Evolutionary conservation across 164 flowering plant genomes (phyloP), one percentile per base, ranked within the genome.

Genomic region (Houttuynia cordata): DNA sequence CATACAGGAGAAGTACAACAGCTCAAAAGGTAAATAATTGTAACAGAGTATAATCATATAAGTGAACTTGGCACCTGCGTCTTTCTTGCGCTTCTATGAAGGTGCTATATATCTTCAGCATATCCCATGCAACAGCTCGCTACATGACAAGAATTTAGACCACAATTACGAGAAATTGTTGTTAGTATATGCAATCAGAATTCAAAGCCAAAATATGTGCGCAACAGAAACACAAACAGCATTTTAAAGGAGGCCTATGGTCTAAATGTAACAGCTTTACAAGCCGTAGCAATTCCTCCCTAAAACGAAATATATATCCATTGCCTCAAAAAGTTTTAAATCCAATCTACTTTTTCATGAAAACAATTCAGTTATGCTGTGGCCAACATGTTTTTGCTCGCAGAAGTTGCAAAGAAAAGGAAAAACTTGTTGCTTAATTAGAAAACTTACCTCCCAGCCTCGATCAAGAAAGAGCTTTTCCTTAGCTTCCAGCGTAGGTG

Each of bases 111-210:
- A 90, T 79, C 75, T 62, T 83, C 71, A 83, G 80, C 99, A 93
- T 90, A 70, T 93, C 97, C 96, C 97, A 90, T 18, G 97, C 97
- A 79, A 81, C 79, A 67, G 99, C 92, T 62, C 62, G 81, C 99
- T 93, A 79, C 71, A 71, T 80, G n/a, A 62, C 60, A 64, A 62
- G 21, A 47, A 15, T 30, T 20, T 0, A 25, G 6, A 30, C 37
- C 37, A 64, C 56, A 42, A 49, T 58, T 3, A 45, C 49, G 12
- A 45, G 37, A 30, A 45, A 20, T 58, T 34, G 13, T 24, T 23
- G 20, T 23, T 21, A 22, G 57, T 37, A 8, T 18, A 41, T 21
- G 59, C 21, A 52, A 58, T n/a, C 53, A 30, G 1, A 41, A 22
- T 13, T 21, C 23, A 30, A 45, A 10, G 20, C 9, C 20, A 22